phyloP scores from a whole-genome alignment of 1,284 basidiomycete species.

The Agroathelia rolfsii region DNA sequence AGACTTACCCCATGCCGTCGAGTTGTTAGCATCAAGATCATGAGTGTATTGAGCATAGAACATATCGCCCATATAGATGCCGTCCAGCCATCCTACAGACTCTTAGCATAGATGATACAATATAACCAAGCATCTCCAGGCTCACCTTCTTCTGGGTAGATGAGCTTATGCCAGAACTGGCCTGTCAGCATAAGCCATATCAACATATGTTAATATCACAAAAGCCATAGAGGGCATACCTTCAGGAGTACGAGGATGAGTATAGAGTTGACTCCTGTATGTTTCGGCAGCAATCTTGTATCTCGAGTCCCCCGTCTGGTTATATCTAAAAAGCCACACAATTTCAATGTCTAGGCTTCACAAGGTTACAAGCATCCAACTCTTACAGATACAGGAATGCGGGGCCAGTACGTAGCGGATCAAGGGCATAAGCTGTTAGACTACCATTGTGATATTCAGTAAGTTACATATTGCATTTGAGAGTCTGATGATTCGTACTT shows the following conservation, averaged over 20 bases:
- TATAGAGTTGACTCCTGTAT: conserved; percentile 28
- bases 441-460: background rate
- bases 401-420: conserved; percentile 11
- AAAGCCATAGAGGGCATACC: too few relatives aligned
- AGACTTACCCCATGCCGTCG: conserved; percentile 30
- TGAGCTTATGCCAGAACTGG: conserved; percentile 34
- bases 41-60: conserved; percentile 34
- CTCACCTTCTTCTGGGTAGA: conserved; percentile 32
- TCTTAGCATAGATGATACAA: background rate
- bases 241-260: conserved; percentile 30
- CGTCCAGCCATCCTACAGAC: conserved; percentile 34
- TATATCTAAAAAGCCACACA: too few relatives aligned
- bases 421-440: conserved; percentile 8
- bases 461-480: conserved; percentile 21
- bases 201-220: too few relatives aligned
- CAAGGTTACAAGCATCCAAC: too few relatives aligned
- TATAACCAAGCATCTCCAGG: background rate
- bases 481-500: conserved; percentile 17
- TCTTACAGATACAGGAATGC: conserved; percentile 28
- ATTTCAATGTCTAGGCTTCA: too few relatives aligned
- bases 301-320: conserved; percentile 24
- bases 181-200: too few relatives aligned
- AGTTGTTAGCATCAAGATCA: conserved; percentile 26
- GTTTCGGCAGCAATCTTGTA: conserved; percentile 30
- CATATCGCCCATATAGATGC: conserved; percentile 38